These are phyloP conservation scores for Rhazya stricta DNA, from an alignment of 257 asterid species.

Conservation along the genomic window DNA sequence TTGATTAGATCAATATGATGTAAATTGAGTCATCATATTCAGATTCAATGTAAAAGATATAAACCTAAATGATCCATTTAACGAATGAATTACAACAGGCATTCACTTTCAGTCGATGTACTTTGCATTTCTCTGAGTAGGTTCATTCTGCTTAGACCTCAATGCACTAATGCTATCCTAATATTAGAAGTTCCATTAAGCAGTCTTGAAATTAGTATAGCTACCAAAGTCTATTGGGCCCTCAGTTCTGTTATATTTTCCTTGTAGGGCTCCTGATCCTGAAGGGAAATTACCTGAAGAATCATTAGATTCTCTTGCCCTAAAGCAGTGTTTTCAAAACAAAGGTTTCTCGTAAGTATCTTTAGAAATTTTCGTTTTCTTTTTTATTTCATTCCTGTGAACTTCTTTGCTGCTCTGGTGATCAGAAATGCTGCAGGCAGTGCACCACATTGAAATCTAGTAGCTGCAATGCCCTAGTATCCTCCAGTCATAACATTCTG, in stretches of 20 bases:
- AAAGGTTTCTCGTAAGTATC: conserved; percentile 89
- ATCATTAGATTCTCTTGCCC: conserved; percentile 54
- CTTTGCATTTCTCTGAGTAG: neutral
- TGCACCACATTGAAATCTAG: neutral
- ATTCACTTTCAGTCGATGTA: neutral
- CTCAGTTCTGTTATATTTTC: neutral
- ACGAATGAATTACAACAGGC: neutral
- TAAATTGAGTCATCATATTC: neutral
- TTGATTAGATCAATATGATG: neutral
- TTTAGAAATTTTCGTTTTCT: neutral
- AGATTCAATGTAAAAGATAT: neutral
- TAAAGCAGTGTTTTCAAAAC: conserved; percentile 57
- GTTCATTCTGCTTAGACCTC: neutral
- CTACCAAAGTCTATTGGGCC: neutral
- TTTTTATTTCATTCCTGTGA: neutral
- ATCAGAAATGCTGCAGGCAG: neutral
- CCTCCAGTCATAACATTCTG: neutral
- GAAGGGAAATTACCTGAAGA: conserved; percentile 89
- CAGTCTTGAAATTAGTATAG: neutral
- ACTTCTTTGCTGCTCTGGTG: neutral
- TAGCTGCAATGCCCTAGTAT: neutral
- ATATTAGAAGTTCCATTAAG: neutral
- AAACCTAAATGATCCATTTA: neutral
- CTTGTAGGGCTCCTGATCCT: conserved; percentile 72
- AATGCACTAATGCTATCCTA: neutral